Evolutionary conservation across 2,329 filamentous ascomycete genomes (phyloP).

Genomic region (Corinectria fuckeliana): DNA sequence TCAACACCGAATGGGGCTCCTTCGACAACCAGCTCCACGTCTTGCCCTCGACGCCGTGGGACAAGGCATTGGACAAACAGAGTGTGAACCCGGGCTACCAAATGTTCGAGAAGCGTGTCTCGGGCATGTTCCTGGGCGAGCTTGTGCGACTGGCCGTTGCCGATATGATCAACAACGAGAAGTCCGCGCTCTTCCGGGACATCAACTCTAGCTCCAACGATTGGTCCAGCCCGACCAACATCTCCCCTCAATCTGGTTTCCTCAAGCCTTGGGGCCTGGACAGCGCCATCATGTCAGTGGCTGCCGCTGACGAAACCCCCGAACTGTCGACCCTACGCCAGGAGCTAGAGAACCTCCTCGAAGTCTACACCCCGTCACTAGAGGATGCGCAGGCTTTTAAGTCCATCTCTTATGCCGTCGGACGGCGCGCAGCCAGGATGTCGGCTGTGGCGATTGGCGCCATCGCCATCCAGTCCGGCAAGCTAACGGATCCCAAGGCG

Average conservation of each 20-base stretch:
- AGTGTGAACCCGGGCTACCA: conserved; percentile 93
- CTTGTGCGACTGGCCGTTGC: conserved; percentile 82
- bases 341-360: conserved; percentile 77
- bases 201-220: conserved; percentile 75
- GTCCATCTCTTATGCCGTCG: conserved; percentile 80
- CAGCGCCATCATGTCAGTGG: conserved; percentile 86
- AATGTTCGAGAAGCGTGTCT: conserved; percentile 99
- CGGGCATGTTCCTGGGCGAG: conserved; percentile 97
- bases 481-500: conserved; percentile 67
- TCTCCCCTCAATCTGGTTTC: conserved; percentile 70
- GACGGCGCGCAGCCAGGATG: conserved; percentile 84
- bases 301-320: conserved; percentile 78
- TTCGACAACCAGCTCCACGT: conserved; percentile 95
- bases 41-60: conserved; percentile 84
- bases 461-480: conserved; percentile 80
- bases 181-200: conserved; percentile 76
- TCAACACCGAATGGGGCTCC: conserved; percentile 98
- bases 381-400: conserved; percentile 92
- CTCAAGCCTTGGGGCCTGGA: conserved; percentile 89
- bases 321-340: conserved; percentile 77
- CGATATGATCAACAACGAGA: conserved; percentile 71
- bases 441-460: conserved; percentile 88
- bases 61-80: conserved; percentile 76
- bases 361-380: conserved; percentile 75
- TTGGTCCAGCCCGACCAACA: conserved; percentile 71